Percentiles rank a stretch among this genome's conserved stretches.
These are phyloP conservation scores for Clonostachys sp. DNA, from an alignment of 2,329 filamentous ascomycete species.

Conservation along the genomic window DNA sequence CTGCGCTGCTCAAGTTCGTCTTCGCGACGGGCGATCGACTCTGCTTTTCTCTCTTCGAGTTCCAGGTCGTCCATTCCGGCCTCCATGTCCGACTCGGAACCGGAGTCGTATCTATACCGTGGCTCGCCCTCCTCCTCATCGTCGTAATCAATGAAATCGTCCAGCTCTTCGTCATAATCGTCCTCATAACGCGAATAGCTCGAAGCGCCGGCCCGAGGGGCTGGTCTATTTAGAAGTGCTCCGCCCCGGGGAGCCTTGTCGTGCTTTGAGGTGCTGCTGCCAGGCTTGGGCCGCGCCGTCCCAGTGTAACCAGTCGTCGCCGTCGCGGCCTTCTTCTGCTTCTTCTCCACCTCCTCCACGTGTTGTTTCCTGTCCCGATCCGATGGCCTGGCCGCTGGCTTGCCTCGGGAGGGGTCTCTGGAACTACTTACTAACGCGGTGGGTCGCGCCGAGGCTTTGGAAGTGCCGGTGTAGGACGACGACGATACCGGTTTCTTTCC, in stretches of 20 bases:
- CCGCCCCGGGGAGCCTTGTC: slow-evolving; percentile 27
- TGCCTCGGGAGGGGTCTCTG: not conserved
- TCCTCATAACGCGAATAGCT: slow-evolving; percentile 40
- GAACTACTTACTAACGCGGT: not conserved
- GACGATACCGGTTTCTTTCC: slow-evolving; percentile 5
- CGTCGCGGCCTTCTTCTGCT: slow-evolving; percentile 54
- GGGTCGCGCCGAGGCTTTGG: slow-evolving; percentile 13
- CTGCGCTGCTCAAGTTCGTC: slow-evolving; percentile 61
- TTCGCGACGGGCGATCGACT: slow-evolving; percentile 59
- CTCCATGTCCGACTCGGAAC: slow-evolving; percentile 73
- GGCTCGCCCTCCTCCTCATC: slow-evolving; percentile 46
- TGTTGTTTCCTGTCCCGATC: slow-evolving; percentile 8
- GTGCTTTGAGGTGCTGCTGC: slow-evolving; percentile 12
- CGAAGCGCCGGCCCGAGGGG: slow-evolving; percentile 16
- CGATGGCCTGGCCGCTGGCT: not conserved
- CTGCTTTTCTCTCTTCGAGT: slow-evolving; percentile 61
- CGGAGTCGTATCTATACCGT: slow-evolving; percentile 54
- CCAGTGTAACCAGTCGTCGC: slow-evolving; percentile 64
- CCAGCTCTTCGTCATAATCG: slow-evolving; percentile 60
- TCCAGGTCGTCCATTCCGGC: slow-evolving; percentile 71
- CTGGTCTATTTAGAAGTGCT: slow-evolving; percentile 28
- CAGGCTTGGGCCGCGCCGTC: slow-evolving; percentile 55
- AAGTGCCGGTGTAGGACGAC: slow-evolving; percentile 18
- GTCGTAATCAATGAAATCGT: slow-evolving; percentile 59
- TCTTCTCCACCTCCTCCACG: slow-evolving; percentile 41